Evolutionary conservation across 305 asterid genomes (phyloP).

Genomic region (Lippia alba): DNA sequence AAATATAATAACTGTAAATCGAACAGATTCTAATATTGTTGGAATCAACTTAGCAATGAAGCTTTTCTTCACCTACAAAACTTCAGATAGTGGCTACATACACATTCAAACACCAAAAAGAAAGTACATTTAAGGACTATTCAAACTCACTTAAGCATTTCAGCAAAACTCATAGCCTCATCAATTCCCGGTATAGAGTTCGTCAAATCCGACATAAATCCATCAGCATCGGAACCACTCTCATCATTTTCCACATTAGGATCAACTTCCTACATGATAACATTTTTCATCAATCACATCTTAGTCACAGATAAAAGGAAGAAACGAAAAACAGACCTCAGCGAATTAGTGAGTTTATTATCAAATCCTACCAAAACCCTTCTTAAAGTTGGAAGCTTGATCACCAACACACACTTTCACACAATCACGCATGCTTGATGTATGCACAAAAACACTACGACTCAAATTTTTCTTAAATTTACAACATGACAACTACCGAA

Average conservation of each 20-base stretch:
- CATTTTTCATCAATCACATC: constrained; percentile 22
- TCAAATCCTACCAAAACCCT: constrained; percentile 3
- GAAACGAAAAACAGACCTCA: background rate
- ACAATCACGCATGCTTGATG: too few species aligned
- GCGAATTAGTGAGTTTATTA: background rate
- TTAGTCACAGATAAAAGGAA: background rate
- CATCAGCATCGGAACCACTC: constrained; percentile 69
- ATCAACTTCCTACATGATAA: constrained; percentile 84
- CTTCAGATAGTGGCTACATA: background rate
- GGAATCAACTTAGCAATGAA: constrained; percentile 1
- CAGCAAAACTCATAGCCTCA: constrained; percentile 99
- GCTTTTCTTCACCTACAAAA: background rate
- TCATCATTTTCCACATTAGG: constrained; percentile 89
- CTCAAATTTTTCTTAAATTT: too few species aligned
- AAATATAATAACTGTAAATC: constrained; percentile 1
- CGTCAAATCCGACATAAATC: constrained; percentile 83
- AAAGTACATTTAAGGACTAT: background rate
- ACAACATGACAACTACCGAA: too few species aligned
- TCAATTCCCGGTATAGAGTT: constrained; percentile 97
- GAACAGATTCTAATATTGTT: background rate
- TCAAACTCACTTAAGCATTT: constrained; percentile 85
- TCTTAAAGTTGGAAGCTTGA: background rate
- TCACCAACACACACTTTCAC: background rate
- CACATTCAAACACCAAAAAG: constrained; percentile 14
- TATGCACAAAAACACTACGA: too few species aligned